Conservation (phyloP, 2,329 filamentous ascomycete species). For the Scytalidium sp. region DNA sequence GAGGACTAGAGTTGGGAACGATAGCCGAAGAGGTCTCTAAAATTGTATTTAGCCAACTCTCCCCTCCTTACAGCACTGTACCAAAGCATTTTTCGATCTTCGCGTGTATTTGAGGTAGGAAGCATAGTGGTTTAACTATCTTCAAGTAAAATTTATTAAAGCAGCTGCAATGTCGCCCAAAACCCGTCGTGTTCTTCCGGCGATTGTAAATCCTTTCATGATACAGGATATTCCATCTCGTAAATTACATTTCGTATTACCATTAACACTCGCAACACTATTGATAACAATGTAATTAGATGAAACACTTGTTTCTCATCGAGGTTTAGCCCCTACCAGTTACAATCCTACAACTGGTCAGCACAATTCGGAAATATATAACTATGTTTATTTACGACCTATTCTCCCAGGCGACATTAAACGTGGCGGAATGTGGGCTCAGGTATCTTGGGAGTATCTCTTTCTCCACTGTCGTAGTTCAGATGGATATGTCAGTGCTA, state of each 20-base stretch:
- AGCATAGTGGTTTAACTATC: too few species aligned
- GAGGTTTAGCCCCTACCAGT: slow-evolving; percentile 90
- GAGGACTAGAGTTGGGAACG: too few species aligned
- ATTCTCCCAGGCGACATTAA: slow-evolving; percentile 87
- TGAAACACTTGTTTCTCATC: slow-evolving; percentile 58
- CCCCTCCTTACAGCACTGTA: too few species aligned
- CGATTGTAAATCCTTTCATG: slow-evolving; percentile 64
- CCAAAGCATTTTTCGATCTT: too few species aligned
- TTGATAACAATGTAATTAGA: slow-evolving; percentile 19
- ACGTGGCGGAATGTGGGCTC: slow-evolving; percentile 80
- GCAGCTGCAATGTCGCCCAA: background rate
- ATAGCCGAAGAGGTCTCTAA: too few species aligned
- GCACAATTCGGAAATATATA: slow-evolving; percentile 73
- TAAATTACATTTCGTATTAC: slow-evolving; percentile 41
- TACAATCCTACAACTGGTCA: slow-evolving; percentile 78
- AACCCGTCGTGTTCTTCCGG: slow-evolving; percentile 43
- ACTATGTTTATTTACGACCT: slow-evolving; percentile 93
- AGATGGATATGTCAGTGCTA: slow-evolving; percentile 81
- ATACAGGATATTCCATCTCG: slow-evolving; percentile 60
- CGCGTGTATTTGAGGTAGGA: too few species aligned
- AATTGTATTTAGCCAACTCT: too few species aligned
- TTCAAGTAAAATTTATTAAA: background rate
- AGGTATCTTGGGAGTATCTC: slow-evolving; percentile 77
- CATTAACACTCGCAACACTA: slow-evolving; percentile 10
- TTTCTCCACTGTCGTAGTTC: slow-evolving; percentile 92